Conservation (phyloP, 2,329 filamentous ascomycete genomes). For the Fusarium austroafricanum region DNA sequence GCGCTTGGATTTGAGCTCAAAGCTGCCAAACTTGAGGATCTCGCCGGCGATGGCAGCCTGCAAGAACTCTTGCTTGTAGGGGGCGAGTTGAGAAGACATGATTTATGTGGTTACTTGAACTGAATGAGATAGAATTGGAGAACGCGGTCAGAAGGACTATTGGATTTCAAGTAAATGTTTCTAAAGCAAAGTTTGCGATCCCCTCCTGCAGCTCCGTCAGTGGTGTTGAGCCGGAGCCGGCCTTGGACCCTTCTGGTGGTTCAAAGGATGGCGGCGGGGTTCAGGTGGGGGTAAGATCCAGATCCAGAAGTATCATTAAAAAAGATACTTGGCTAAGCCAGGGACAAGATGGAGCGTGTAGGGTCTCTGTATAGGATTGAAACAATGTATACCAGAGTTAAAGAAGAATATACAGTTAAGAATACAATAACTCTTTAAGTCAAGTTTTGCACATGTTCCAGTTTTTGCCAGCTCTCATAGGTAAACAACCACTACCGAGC, state of each 20-base stretch:
- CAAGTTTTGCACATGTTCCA: background rate
- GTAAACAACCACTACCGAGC: background rate
- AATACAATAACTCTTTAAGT: background rate
- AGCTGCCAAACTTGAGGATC: conserved; percentile 84
- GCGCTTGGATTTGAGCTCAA: conserved; percentile 92
- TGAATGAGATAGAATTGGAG: background rate
- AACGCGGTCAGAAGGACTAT: background rate
- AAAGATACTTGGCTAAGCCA: background rate
- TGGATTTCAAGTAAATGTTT: conserved; percentile 2
- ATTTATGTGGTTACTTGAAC: background rate
- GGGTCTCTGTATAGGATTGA: background rate
- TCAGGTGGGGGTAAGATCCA: conserved; percentile 35
- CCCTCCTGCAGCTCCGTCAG: conserved; percentile 17
- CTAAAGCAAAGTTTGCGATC: conserved; percentile 38
- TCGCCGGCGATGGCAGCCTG: conserved; percentile 73
- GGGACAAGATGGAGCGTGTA: background rate
- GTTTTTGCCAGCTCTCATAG: background rate
- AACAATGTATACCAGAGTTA: too few species aligned
- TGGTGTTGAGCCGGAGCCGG: conserved; percentile 36
- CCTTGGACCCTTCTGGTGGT: conserved; percentile 23
- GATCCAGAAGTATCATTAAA: conserved; percentile 16
- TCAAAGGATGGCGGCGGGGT: conserved; percentile 36
- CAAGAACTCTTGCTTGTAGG: conserved; percentile 80
- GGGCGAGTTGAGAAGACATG: conserved; percentile 61
- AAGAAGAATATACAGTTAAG: background rate